Percentiles rank a stretch among this genome's conserved stretches.
phyloP scores from a whole-genome alignment of 1,139 yeast species.

The Kurtzmaniella natalensis region DNA sequence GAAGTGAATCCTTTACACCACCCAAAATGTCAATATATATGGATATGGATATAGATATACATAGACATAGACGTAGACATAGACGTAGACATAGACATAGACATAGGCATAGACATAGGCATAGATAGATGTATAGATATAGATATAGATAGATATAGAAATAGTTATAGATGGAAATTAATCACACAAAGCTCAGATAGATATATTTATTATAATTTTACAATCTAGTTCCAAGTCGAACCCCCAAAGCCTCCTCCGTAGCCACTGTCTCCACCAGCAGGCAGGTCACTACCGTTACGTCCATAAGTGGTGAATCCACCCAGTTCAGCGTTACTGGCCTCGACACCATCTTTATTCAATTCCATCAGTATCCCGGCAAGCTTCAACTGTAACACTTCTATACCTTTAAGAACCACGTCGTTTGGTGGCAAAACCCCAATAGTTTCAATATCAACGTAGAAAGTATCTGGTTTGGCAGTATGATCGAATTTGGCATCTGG shows the following conservation, averaged over 20 bases:
- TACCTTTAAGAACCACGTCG: slow-evolving; percentile 81
- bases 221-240: slow-evolving; percentile 11
- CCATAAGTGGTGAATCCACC: slow-evolving; percentile 52
- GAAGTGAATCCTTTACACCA: too few species aligned
- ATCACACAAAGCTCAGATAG: neutral
- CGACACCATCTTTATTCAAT: slow-evolving; percentile 57
- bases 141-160: too few species aligned
- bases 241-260: slow-evolving; percentile 49
- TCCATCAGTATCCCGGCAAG: slow-evolving; percentile 87
- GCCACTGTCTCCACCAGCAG: slow-evolving; percentile 37
- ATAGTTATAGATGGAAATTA: too few species aligned
- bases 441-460: slow-evolving; percentile 87
- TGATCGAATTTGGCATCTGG: slow-evolving; percentile 87
- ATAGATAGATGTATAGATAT: too few species aligned
- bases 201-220: slow-evolving; percentile 4
- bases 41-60: too few species aligned
- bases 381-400: slow-evolving; percentile 81
- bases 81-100: too few species aligned
- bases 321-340: slow-evolving; percentile 35
- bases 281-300: slow-evolving; percentile 39
- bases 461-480: slow-evolving; percentile 73
- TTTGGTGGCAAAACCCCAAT: slow-evolving; percentile 87
- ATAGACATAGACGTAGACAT: too few species aligned
- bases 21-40: too few species aligned
- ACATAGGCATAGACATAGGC: too few species aligned